These are phyloP conservation scores for Pythium sp. DNA, from an alignment of 352 stramenopile species.

Conservation along the genomic window DNA sequence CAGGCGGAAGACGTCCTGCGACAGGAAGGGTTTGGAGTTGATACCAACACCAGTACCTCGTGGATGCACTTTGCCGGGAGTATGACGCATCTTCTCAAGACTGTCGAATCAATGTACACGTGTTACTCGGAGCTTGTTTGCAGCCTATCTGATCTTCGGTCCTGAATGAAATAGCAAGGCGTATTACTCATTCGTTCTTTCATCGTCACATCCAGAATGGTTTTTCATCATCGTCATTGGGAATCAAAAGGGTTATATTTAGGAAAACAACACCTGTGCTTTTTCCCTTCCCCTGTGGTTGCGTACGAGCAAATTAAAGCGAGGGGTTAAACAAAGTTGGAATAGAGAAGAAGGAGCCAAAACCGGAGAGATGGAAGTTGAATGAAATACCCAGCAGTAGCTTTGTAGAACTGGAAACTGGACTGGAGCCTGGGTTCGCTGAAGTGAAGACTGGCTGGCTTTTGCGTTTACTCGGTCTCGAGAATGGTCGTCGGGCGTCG, in stretches of 20 bases:
- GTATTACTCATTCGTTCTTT: background rate
- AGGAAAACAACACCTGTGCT: background rate
- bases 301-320: background rate
- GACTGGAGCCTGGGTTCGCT: background rate
- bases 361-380: background rate
- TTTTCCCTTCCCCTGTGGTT: background rate
- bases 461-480: constrained; percentile 28
- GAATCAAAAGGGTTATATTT: constrained; percentile 1
- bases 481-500: constrained; percentile 47
- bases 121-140: background rate
- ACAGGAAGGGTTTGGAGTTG: constrained; percentile 35
- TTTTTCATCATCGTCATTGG: background rate
- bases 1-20: constrained; percentile 68
- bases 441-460: background rate
- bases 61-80: background rate
- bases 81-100: background rate
- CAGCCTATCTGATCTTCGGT: background rate
- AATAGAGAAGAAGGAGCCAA: background rate
- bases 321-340: background rate
- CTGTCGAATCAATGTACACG: background rate
- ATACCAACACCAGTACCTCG: background rate
- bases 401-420: background rate
- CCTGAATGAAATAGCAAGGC: background rate
- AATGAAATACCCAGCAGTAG: background rate
- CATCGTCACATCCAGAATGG: background rate